Evolutionary conservation across 2,329 filamentous ascomycete species (phyloP).

Genomic region (Colletotrichum sp.): DNA sequence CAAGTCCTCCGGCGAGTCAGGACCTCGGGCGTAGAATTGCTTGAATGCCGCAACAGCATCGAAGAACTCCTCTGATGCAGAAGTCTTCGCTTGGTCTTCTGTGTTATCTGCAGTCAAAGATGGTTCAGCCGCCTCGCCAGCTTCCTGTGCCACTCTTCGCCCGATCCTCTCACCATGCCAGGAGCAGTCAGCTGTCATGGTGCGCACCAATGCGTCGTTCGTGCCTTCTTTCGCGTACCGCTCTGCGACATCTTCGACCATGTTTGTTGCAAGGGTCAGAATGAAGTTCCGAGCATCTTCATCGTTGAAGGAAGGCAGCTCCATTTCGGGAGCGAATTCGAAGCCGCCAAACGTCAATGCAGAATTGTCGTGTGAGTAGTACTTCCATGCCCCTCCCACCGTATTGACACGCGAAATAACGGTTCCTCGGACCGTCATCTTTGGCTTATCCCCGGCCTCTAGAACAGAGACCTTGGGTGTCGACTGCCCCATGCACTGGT

Average conservation of each 20-base stretch:
- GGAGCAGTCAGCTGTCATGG: not conserved
- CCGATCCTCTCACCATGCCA: not conserved
- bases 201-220: not conserved
- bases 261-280: not conserved
- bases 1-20: not conserved
- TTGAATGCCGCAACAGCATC: not conserved
- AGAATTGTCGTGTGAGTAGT: not conserved
- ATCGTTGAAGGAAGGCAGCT: not conserved
- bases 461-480: not conserved
- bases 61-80: not conserved
- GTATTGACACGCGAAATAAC: not conserved
- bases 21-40: not conserved
- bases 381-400: not conserved
- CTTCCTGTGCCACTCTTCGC: not conserved
- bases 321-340: not conserved
- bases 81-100: not conserved
- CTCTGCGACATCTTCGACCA: not conserved
- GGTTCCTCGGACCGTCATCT: not conserved
- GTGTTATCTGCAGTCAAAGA: too few species aligned
- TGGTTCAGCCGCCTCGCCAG: not conserved
- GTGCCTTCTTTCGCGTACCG: not conserved
- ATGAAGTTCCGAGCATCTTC: constrained; percentile 7
- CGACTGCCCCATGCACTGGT: not conserved
- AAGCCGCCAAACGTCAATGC: not conserved
- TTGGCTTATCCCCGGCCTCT: not conserved